These are phyloP conservation scores for Porcisia hertigi DNA, from an alignment of 208 protist species.

Conservation along the genomic window DNA sequence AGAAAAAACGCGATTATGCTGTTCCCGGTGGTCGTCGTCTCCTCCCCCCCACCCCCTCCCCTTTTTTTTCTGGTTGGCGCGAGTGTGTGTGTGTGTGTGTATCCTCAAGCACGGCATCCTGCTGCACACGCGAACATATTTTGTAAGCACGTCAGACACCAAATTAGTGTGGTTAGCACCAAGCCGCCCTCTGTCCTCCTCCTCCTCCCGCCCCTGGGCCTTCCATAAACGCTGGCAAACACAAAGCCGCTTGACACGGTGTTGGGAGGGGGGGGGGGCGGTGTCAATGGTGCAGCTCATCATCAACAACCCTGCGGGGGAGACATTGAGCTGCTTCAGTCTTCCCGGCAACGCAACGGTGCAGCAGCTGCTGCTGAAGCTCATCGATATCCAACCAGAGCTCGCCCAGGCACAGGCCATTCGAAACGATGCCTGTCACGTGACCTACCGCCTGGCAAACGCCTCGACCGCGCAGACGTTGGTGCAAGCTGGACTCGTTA, in stretches of 20 bases:
- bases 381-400: neutral
- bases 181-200: neutral
- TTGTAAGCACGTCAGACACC: neutral
- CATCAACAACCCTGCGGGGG: constrained; percentile 2
- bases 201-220: neutral
- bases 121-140: neutral
- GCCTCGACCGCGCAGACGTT: constrained; percentile 1
- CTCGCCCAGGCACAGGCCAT: neutral
- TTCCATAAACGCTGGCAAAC: neutral
- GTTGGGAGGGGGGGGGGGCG: too few species aligned
- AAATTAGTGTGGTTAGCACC: neutral
- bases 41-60: neutral
- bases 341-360: constrained; percentile 12
- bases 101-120: neutral
- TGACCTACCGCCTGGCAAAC: neutral
- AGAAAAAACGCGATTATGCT: too few species aligned
- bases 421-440: constrained; percentile 20
- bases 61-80: neutral
- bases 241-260: neutral
- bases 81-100: neutral
- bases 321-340: constrained; percentile 4
- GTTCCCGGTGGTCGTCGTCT: too few species aligned
- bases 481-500: constrained; percentile 4
- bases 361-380: constrained; percentile 2
- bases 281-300: constrained; percentile 22